These are phyloP conservation scores for Rhodotorula glutinis DNA, from an alignment of 1,284 basidiomycete species.

Conservation along the genomic window DNA sequence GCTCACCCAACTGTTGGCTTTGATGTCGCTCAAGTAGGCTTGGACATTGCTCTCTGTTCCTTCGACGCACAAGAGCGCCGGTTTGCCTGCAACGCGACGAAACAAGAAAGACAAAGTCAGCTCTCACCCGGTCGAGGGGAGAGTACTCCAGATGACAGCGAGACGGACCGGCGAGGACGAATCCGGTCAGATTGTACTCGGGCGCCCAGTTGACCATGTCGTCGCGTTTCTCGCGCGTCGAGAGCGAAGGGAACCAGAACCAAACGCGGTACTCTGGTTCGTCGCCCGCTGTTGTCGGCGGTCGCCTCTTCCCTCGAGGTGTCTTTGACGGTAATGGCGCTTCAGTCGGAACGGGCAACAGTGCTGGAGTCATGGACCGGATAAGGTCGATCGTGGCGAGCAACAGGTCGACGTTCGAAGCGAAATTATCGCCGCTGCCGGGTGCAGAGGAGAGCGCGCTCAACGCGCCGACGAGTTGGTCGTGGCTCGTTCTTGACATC, in stretches of 20 bases:
- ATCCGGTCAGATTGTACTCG: conserved; percentile 49
- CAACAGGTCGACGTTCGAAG: conserved; percentile 14
- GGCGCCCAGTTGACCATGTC: conserved; percentile 47
- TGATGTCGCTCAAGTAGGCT: conserved; percentile 51
- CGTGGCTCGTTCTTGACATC: conserved; percentile 20
- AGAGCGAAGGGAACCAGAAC: conserved; percentile 46
- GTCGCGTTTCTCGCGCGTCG: conserved; percentile 20
- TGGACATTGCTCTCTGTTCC: conserved; percentile 48
- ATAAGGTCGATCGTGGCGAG: conserved; percentile 19
- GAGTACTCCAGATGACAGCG: not conserved
- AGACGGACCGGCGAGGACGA: conserved; percentile 44
- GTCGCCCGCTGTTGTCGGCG: not conserved
- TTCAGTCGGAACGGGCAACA: conserved; percentile 1
- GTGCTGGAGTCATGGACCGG: not conserved
- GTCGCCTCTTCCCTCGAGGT: not conserved
- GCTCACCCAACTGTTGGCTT: conserved; percentile 50
- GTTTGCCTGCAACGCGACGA: conserved; percentile 47
- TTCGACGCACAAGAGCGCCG: conserved; percentile 52
- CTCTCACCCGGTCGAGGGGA: too few species aligned
- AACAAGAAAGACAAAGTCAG: too few species aligned
- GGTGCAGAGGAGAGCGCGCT: conserved; percentile 5
- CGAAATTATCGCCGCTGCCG: not conserved
- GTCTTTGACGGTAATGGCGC: not conserved
- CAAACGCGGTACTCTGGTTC: conserved; percentile 24
- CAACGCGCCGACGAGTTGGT: not conserved